Percentiles rank a stretch among this genome's conserved stretches.
These are phyloP conservation scores for Rhipidocladum racemiflorum DNA, from an alignment of 176 grass and related monocot genomes.

Conservation along the genomic window DNA sequence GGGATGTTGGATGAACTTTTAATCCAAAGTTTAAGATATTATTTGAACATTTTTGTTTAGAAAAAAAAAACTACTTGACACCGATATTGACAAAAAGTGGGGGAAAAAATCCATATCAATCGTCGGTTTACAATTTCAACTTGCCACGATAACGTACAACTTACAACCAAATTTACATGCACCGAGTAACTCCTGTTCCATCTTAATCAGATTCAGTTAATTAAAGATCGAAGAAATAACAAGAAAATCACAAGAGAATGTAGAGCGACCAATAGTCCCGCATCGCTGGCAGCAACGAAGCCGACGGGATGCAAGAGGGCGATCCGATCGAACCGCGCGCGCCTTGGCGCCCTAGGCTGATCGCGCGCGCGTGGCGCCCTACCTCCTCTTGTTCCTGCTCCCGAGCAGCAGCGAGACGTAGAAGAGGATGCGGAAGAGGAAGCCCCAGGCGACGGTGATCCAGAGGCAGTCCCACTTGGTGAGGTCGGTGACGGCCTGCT, in stretches of 20 bases:
- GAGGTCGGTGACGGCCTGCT: slow-evolving; percentile 78
- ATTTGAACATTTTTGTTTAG: no score
- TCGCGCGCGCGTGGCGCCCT: neutral
- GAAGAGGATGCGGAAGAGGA: slow-evolving; percentile 87
- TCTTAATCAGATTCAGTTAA: slow-evolving; percentile 8
- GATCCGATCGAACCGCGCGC: neutral
- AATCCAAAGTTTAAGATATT: no score
- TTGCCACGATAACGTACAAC: slow-evolving; percentile 23
- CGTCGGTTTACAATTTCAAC: slow-evolving; percentile 10
- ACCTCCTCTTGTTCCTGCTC: slow-evolving; percentile 90
- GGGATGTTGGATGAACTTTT: no score
- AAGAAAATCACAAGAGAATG: neutral
- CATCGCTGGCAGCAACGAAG: neutral
- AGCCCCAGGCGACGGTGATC: slow-evolving; percentile 86
- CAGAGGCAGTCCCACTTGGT: slow-evolving; percentile 95
- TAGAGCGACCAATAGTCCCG: neutral
- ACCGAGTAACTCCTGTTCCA: neutral
- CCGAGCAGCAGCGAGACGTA: slow-evolving; percentile 74
- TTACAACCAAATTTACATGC: slow-evolving; percentile 30
- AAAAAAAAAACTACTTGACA: no score
- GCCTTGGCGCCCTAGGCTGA: neutral
- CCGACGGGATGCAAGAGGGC: neutral
- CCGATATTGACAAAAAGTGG: neutral
- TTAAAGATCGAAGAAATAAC: neutral
- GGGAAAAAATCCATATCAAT: neutral